A percentile compares a stretch with the other conserved stretches of the same genome.
Evolutionary conservation across 2,329 filamentous ascomycete genomes (phyloP).

Genomic region (Sclerotinia glacialis): DNA sequence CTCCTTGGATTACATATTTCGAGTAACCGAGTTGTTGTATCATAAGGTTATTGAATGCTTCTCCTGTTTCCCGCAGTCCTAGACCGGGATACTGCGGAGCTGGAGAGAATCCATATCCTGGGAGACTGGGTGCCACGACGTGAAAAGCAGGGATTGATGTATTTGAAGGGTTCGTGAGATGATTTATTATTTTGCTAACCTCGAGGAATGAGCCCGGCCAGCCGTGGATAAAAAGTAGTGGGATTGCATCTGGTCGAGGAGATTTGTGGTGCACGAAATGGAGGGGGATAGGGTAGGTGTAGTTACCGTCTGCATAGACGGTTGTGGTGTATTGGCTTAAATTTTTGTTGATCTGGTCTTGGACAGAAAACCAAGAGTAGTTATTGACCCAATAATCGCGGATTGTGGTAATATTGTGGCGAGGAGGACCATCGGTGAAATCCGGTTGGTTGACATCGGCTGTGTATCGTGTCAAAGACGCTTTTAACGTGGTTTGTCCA

Average conservation of each 20-base stretch:
- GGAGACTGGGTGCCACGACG: conserved; percentile 49
- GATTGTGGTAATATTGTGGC: conserved; percentile 18
- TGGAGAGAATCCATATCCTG: conserved; percentile 50
- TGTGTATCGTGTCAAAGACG: conserved; percentile 15
- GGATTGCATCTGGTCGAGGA: conserved; percentile 39
- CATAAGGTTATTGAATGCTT: conserved; percentile 44
- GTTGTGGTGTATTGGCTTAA: conserved; percentile 37
- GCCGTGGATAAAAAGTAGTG: conserved; percentile 44
- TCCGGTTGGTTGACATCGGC: conserved; percentile 19
- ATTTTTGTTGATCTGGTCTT: conserved; percentile 36
- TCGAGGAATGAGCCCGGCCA: conserved; percentile 47
- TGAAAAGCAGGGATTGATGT: conserved; percentile 43
- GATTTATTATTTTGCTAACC: conserved; percentile 38
- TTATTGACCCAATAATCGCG: conserved; percentile 35
- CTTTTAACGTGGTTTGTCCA: conserved; percentile 14
- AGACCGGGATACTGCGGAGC: conserved; percentile 44
- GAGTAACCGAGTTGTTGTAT: conserved; percentile 40
- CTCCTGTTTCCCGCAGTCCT: conserved; percentile 35
- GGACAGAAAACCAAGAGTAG: conserved; percentile 37
- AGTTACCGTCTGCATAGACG: conserved; percentile 35
- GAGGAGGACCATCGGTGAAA: conserved; percentile 20
- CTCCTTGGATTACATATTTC: conserved; percentile 31
- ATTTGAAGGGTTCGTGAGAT: conserved; percentile 35
- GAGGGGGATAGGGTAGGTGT: conserved; percentile 41
- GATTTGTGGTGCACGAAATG: conserved; percentile 40